These are phyloP conservation scores for Sanguinoderma infundibulare DNA, from an alignment of 1,284 basidiomycete genomes.

Conservation along the genomic window DNA sequence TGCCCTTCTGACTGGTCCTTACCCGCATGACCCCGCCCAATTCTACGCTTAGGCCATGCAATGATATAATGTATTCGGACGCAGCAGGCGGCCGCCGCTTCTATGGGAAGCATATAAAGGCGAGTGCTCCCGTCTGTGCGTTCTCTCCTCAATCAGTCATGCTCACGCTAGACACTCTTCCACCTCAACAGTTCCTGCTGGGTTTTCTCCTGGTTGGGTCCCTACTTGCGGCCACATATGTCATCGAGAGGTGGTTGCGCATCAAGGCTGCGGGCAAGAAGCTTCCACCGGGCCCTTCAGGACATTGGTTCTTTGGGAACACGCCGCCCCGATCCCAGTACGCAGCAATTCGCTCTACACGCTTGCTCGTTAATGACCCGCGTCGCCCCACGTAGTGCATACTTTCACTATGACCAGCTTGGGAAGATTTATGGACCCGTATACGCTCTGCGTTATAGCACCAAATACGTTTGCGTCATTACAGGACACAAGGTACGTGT, in stretches of 20 bases:
- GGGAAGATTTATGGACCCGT: conserved; percentile 26
- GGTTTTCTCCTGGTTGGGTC: not conserved
- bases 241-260: not conserved
- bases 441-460: conserved; percentile 25
- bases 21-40: too few relatives aligned
- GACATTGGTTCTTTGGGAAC: conserved; percentile 28
- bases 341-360: not conserved
- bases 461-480: conserved; percentile 23
- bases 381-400: conserved; percentile 12
- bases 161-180: not conserved
- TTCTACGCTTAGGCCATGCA: too few relatives aligned
- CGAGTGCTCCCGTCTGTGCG: too few relatives aligned
- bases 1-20: too few relatives aligned
- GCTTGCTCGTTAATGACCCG: too few relatives aligned
- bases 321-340: conserved; percentile 19
- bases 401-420: conserved; percentile 20
- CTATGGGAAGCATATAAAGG: too few relatives aligned
- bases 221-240: not conserved
- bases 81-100: too few relatives aligned
- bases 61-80: too few relatives aligned
- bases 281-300: conserved; percentile 26
- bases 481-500: conserved; percentile 18
- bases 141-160: not conserved
- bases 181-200: not conserved
- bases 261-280: not conserved